Evolutionary conservation across 306 rosid species (phyloP), one percentile per base, ranked within the genome.

Genomic region (Cicer judaicum): DNA sequence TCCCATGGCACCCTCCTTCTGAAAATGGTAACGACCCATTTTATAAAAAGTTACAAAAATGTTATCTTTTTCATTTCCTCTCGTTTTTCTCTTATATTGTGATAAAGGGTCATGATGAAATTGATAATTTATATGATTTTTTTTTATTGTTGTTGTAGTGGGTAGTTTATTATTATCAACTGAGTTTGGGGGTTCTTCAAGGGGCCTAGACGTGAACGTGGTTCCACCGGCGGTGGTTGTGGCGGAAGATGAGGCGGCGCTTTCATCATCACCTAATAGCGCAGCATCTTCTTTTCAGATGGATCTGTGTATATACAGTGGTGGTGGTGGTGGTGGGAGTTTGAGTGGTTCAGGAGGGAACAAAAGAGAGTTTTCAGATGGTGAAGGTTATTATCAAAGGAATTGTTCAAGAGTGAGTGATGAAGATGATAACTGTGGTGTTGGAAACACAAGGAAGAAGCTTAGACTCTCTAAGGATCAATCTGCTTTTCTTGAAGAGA

Each of bases 401-500:
- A 87, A 81, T 57, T 83, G 80, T 72, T 87, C 96, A 0, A 86
- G 98, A 79, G 92, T 85, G 8, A 91, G 97, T 14, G 97, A 94
- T 18, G 96, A 94, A 50, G 98, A 95, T 12, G 97, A 92, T 13
- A 72, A 34, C 19, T 88, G 85, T 12, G 70, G 15, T 2, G 89
- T 85, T 14, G 65, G 66, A 1, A 78, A 84, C 18, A 84, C 93
- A 0, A 84, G 97, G 49, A 95, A 92, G 88, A 95, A 95, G 39
- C 98, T 95, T 10, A 80, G 99, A 49, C 96, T 95, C 38, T 92
- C 99, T 0, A 95, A 95, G 70, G 91, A 92, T 7, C 99, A 95
- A 64, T 92, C 98, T 5, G 98, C 97, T 68, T 95, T 88, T 52
- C 99, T 95, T n/a, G 99, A 95, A 79, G 96, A 95, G 9, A 92